Evolutionary conservation across 2,329 filamentous ascomycete species (phyloP).

Genomic region (Tolypocladium guangdongense): DNA sequence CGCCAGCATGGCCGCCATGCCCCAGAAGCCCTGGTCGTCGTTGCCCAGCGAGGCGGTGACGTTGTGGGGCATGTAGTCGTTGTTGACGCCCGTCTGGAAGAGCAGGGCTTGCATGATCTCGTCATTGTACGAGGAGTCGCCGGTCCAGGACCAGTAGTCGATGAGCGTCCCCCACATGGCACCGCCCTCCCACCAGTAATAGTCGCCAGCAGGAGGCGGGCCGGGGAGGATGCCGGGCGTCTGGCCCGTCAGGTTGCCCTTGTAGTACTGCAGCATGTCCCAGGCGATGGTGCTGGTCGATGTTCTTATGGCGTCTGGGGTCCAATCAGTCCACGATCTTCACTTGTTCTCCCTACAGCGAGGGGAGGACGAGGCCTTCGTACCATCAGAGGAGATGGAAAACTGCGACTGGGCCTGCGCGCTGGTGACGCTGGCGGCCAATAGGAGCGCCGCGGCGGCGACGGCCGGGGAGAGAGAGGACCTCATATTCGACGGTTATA

Average conservation of each 20-base stretch:
- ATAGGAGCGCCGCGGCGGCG: slow-evolving; percentile 3
- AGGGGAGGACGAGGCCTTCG: neutral
- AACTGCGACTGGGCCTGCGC: slow-evolving; percentile 5
- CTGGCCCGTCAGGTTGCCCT: slow-evolving; percentile 31
- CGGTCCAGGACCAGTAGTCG: slow-evolving; percentile 54
- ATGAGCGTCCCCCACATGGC: slow-evolving; percentile 52
- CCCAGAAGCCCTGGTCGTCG: slow-evolving; percentile 59
- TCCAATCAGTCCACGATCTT: neutral
- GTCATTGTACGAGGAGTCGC: slow-evolving; percentile 46
- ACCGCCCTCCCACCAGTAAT: slow-evolving; percentile 59
- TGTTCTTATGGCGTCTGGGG: slow-evolving; percentile 25
- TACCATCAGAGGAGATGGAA: slow-evolving; percentile 5
- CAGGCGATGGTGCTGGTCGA: slow-evolving; percentile 28
- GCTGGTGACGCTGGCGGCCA: slow-evolving; percentile 1
- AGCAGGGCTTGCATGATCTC: slow-evolving; percentile 39
- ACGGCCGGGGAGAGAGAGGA: neutral
- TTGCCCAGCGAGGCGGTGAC: slow-evolving; percentile 44
- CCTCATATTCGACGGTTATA: slow-evolving; percentile 3
- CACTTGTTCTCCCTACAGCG: neutral
- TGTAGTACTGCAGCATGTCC: slow-evolving; percentile 35
- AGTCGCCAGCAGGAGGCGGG: slow-evolving; percentile 33
- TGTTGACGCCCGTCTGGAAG: slow-evolving; percentile 39
- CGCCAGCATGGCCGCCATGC: slow-evolving; percentile 50
- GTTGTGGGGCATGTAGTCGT: slow-evolving; percentile 46
- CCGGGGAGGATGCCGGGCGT: slow-evolving; percentile 37